phyloP scores from a whole-genome alignment of 345 rosid species.

The Hevea brasiliensis region DNA sequence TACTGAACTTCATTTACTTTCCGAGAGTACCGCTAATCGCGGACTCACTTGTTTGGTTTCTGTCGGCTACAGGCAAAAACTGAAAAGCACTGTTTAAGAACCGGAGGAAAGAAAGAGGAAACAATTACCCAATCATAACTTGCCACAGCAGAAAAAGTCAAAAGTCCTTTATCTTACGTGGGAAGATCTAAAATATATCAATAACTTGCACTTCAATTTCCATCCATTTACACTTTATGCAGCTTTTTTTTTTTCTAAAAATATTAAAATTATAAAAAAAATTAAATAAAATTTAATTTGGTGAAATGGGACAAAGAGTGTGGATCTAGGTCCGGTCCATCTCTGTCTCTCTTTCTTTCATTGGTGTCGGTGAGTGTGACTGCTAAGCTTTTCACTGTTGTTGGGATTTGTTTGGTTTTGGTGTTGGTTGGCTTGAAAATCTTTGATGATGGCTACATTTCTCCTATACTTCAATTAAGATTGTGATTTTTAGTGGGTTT shows the following conservation, averaged over 20 bases:
- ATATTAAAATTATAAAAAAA: no score
- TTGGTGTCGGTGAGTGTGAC: constrained; percentile 14
- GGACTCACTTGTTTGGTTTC: no score
- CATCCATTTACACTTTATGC: neutral
- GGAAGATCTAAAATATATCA: neutral
- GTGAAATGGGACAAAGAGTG: constrained; percentile 10
- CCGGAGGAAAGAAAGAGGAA: no score
- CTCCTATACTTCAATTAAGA: neutral
- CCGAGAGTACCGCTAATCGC: no score
- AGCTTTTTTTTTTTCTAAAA: neutral
- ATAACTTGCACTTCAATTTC: constrained; percentile 7
- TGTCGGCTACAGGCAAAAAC: no score
- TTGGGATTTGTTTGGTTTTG: neutral
- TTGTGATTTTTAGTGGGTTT: neutral
- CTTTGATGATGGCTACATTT: constrained; percentile 11
- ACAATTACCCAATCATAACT: no score
- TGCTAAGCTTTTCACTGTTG: no score
- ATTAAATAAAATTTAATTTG: no score
- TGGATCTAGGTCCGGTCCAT: constrained; percentile 22
- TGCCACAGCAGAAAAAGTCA: no score
- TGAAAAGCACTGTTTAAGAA: no score
- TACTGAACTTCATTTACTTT: no score
- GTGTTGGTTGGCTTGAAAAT: neutral
- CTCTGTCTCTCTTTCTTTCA: constrained; percentile 5
- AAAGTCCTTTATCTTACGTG: constrained; percentile 2